These are phyloP conservation scores for Trichoderma lentiforme DNA, from an alignment of 2,329 filamentous ascomycete genomes.

Conservation along the genomic window DNA sequence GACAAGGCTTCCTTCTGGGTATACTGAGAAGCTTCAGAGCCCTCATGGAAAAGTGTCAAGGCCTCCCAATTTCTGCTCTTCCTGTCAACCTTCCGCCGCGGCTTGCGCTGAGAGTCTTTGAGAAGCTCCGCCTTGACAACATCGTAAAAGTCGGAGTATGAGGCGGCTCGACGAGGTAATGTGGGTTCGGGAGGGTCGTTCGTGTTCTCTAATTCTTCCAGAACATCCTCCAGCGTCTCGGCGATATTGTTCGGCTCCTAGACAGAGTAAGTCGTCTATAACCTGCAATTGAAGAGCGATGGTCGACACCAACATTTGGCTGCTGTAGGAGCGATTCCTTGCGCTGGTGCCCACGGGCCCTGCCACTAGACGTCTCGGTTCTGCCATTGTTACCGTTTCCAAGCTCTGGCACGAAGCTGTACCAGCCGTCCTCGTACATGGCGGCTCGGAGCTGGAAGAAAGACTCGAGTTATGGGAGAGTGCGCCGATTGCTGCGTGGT, in stretches of 20 bases:
- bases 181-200: constrained; percentile 65
- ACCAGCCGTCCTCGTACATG: constrained; percentile 86
- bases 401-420: constrained; percentile 68
- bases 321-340: constrained; percentile 68
- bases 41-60: constrained; percentile 36
- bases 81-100: constrained; percentile 36
- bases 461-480: not conserved
- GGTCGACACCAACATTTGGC: constrained; percentile 50
- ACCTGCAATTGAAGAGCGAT: constrained; percentile 2
- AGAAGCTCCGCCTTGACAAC: constrained; percentile 56
- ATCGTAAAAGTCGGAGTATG: constrained; percentile 72
- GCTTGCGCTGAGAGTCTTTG: constrained; percentile 46
- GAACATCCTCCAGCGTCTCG: constrained; percentile 55
- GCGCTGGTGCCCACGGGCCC: constrained; percentile 56
- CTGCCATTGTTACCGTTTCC: constrained; percentile 51
- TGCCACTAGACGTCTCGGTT: constrained; percentile 42
- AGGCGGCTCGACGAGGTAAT: constrained; percentile 64
- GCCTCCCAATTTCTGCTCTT: constrained; percentile 50
- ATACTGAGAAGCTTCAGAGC: constrained; percentile 22
- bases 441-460: constrained; percentile 23
- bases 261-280: constrained; percentile 37
- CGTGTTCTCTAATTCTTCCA: constrained; percentile 53
- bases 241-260: constrained; percentile 50
- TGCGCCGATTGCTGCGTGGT: constrained; percentile 22
- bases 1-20: constrained; percentile 24